Conservation (phyloP, 2,329 filamentous ascomycete genomes). For the Cercospora beticola region DNA sequence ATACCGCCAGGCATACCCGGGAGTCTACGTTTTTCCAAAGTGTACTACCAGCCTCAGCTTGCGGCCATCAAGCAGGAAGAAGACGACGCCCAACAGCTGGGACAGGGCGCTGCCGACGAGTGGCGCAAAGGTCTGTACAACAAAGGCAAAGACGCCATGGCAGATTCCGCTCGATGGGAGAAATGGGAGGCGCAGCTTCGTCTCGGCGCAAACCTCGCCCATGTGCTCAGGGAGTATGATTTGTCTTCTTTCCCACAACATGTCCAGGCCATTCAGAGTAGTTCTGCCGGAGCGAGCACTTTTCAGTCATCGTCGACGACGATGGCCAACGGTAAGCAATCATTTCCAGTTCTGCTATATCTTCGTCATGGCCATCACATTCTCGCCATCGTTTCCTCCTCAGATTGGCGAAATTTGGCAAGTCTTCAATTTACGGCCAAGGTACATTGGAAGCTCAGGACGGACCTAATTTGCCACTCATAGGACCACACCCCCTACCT, state of each 20-base stretch:
- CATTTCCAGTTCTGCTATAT: constrained; percentile 6
- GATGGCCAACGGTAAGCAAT: constrained; percentile 33
- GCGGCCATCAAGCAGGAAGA: constrained; percentile 63
- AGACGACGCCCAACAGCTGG: constrained; percentile 62
- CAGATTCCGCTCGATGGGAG: constrained; percentile 69
- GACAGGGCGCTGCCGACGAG: constrained; percentile 68
- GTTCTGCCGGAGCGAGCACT: constrained; percentile 25
- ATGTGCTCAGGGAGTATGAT: constrained; percentile 38
- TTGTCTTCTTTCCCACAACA: constrained; percentile 31
- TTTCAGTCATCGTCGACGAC: constrained; percentile 23
- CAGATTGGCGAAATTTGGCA: not conserved
- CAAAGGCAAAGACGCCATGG: constrained; percentile 60
- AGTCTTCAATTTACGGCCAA: not conserved
- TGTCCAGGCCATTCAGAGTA: constrained; percentile 26
- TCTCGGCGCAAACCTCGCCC: constrained; percentile 30
- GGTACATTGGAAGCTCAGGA: not conserved
- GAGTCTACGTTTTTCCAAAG: constrained; percentile 59
- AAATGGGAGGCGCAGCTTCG: constrained; percentile 60
- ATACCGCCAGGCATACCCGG: constrained; percentile 49
- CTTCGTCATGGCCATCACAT: not conserved
- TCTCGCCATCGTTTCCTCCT: not conserved
- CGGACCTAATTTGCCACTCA: constrained; percentile 9
- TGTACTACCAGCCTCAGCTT: constrained; percentile 64
- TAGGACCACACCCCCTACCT: constrained; percentile 33
- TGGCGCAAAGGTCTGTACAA: constrained; percentile 74